These are phyloP conservation scores for Podospora australis DNA, from an alignment of 495 filamentous ascomycete genomes.

Conservation along the genomic window DNA sequence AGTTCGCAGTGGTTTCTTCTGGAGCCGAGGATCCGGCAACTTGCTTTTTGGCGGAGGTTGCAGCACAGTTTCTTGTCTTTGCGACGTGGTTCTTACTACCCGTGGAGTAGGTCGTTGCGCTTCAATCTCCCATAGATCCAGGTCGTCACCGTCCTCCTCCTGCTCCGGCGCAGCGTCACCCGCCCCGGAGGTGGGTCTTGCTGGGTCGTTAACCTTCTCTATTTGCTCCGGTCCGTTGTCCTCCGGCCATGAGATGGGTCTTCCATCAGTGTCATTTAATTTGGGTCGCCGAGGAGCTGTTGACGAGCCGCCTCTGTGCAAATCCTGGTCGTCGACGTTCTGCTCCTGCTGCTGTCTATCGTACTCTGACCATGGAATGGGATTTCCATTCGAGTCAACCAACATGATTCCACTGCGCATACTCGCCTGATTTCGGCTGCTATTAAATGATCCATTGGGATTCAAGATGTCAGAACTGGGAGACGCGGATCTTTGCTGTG, in stretches of 20 bases:
- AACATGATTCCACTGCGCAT: conserved; percentile 6
- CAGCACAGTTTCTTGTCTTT: conserved; percentile 10
- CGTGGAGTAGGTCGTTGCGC: conserved; percentile 34
- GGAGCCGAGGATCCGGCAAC: conserved; percentile 38
- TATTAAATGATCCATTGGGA: conserved; percentile 7
- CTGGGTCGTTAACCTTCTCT: background rate
- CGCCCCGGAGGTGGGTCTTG: background rate
- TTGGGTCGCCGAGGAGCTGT: too few relatives aligned
- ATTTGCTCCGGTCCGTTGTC: too few relatives aligned
- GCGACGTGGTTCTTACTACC: conserved; percentile 13
- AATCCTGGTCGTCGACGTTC: too few relatives aligned
- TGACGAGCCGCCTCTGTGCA: too few relatives aligned
- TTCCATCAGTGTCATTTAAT: too few relatives aligned
- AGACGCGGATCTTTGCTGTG: conserved; percentile 3
- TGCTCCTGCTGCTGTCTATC: too few relatives aligned
- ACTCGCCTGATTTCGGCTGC: conserved; percentile 8
- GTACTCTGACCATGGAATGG: too few relatives aligned
- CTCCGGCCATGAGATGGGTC: too few relatives aligned
- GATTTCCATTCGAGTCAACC: too few relatives aligned
- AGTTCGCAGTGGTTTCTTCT: too few relatives aligned
- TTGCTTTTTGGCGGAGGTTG: conserved; percentile 29
- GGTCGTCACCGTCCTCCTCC: conserved; percentile 29
- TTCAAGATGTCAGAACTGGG: conserved; percentile 4
- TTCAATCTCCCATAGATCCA: conserved; percentile 43
- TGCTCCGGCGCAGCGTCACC: background rate